These are phyloP conservation scores for Vitis riparia DNA, from an alignment of 164 flowering plant species.

Conservation along the genomic window DNA sequence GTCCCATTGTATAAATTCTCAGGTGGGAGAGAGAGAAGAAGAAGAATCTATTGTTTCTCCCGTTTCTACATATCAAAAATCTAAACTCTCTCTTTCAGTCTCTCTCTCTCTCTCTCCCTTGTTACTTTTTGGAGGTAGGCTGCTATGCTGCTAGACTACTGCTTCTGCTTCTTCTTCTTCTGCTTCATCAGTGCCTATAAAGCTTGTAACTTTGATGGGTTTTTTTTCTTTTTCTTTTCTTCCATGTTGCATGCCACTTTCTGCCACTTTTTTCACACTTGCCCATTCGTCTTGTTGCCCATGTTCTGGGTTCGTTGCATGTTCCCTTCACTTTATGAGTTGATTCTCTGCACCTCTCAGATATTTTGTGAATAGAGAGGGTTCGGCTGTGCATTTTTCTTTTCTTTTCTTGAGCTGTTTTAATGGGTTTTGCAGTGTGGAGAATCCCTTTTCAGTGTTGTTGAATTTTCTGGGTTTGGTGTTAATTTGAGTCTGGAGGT, in stretches of 20 bases:
- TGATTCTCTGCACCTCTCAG: conserved; percentile 9
- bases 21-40: background rate
- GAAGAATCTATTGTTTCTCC: conserved; percentile 11
- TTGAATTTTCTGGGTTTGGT: conserved; percentile 8
- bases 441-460: background rate
- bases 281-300: background rate
- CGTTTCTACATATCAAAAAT: conserved; percentile 1
- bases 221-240: background rate
- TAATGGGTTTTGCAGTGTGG: conserved; percentile 9
- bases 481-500: conserved; percentile 1
- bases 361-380: background rate
- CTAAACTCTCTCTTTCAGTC: conserved; percentile 4
- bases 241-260: conserved; percentile 6
- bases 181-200: no score
- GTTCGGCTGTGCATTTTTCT: conserved; percentile 9
- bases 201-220: background rate
- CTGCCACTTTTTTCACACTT: conserved; percentile 5
- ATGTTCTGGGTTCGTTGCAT: background rate
- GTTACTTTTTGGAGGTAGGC: no score
- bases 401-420: conserved; percentile 3
- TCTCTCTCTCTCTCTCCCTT: no score
- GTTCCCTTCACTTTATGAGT: conserved; percentile 3
- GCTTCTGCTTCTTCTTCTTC: no score
- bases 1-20: no score
- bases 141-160: no score